Evolutionary conservation across 345 rosid species (phyloP).

Genomic region (Bruguiera gymnorhiza): DNA sequence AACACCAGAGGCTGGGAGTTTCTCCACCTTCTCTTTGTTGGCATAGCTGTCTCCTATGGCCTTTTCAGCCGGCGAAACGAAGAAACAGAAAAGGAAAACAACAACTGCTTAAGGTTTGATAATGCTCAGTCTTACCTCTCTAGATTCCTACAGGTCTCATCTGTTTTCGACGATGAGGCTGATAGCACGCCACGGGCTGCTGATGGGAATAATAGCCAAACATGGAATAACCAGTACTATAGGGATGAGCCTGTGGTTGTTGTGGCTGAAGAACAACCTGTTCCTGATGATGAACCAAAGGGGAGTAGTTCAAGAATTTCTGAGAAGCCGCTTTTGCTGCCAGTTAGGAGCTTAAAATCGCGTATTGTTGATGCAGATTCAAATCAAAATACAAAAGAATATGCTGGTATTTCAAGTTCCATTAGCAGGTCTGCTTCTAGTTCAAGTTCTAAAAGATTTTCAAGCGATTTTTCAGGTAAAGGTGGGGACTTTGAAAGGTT

Average conservation of each 20-base stretch:
- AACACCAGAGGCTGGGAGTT: constrained; percentile 76
- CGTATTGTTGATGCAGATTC: constrained; percentile 41
- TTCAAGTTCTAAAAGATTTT: constrained; percentile 41
- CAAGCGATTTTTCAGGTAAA: constrained; percentile 18
- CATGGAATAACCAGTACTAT: constrained; percentile 75
- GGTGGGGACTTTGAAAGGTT: constrained; percentile 24
- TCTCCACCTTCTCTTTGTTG: constrained; percentile 86
- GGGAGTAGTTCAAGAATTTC: constrained; percentile 30
- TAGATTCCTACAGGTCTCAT: constrained; percentile 75
- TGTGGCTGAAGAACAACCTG: constrained; percentile 39
- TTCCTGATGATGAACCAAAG: constrained; percentile 36
- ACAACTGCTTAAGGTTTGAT: constrained; percentile 36
- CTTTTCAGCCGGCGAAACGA: constrained; percentile 70
- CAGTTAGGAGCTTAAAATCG: constrained; percentile 75
- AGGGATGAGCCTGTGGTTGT: constrained; percentile 57
- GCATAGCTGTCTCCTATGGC: constrained; percentile 95
- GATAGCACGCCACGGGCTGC: constrained; percentile 36
- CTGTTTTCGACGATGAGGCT: constrained; percentile 72
- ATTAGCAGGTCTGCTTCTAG: constrained; percentile 29
- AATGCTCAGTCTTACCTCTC: constrained; percentile 65
- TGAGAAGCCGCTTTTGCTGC: constrained; percentile 75
- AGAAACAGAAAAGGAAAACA: constrained; percentile 43
- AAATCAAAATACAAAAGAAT: constrained; percentile 23
- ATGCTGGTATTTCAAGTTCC: constrained; percentile 18
- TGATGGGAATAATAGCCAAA: constrained; percentile 45